A percentile compares a stretch with the other conserved stretches of the same genome.
These are phyloP conservation scores for Microdochium paspali DNA, from an alignment of 2,329 filamentous ascomycete species.

Conservation along the genomic window DNA sequence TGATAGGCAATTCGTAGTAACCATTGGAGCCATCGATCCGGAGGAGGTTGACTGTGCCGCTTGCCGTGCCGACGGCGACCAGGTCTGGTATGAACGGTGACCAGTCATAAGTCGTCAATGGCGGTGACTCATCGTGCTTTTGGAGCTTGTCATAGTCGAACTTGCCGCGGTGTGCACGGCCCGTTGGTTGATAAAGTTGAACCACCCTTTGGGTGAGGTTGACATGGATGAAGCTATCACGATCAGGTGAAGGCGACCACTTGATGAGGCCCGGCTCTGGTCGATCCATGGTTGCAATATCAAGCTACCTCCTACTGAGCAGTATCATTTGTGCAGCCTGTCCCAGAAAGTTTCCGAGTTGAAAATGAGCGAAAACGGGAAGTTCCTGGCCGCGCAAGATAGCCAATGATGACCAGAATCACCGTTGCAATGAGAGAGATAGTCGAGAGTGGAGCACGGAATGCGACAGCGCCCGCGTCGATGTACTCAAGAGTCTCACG, in stretches of 20 bases:
- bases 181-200: conserved; percentile 53
- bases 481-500: too few species aligned
- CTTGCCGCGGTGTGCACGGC: conserved; percentile 42
- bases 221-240: conserved; percentile 55
- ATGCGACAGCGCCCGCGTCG: too few species aligned
- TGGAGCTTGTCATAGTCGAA: conserved; percentile 50
- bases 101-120: conserved; percentile 59
- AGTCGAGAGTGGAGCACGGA: too few species aligned
- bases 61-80: conserved; percentile 65
- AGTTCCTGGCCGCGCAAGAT: too few species aligned
- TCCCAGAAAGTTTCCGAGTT: too few species aligned
- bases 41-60: conserved; percentile 66
- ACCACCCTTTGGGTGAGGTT: conserved; percentile 55
- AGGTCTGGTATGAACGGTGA: conserved; percentile 53
- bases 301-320: too few species aligned
- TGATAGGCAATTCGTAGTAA: conserved; percentile 58
- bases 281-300: conserved; percentile 35
- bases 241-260: conserved; percentile 51
- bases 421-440: too few species aligned
- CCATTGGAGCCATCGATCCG: conserved; percentile 61
- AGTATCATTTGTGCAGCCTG: too few species aligned
- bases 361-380: too few species aligned
- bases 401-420: too few species aligned
- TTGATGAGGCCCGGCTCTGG: conserved; percentile 55
- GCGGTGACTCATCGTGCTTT: conserved; percentile 54